Percentiles rank a stretch among this genome's conserved stretches.
These are phyloP conservation scores for Clavispora vitiphila DNA, from an alignment of 805 yeast genomes.

Conservation along the genomic window DNA sequence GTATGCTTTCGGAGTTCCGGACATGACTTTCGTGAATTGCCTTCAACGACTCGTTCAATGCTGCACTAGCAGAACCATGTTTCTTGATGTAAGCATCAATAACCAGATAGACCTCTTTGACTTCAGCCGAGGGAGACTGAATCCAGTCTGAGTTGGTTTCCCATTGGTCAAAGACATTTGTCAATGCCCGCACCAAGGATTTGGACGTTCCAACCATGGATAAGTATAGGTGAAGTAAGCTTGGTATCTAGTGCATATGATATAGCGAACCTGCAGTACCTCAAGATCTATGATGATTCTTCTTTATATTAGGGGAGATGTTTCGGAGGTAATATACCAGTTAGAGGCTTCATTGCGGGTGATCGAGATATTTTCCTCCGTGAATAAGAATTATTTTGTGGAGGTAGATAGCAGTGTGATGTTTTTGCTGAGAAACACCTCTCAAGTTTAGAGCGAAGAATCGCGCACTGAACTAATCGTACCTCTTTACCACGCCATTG, in stretches of 20 bases:
- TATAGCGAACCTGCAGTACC: not conserved
- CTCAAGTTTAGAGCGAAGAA: not conserved
- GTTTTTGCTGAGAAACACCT: too few species aligned
- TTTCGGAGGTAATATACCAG: too few species aligned
- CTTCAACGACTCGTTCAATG: constrained; percentile 33
- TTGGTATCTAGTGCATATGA: not conserved
- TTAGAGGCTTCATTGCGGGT: too few species aligned
- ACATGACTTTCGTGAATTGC: constrained; percentile 28
- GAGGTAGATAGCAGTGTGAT: too few species aligned
- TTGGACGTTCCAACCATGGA: constrained; percentile 14
- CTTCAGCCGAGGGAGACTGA: constrained; percentile 4
- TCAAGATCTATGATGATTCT: too few species aligned
- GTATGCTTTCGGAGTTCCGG: constrained; percentile 20
- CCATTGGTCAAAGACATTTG: constrained; percentile 10
- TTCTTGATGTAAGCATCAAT: constrained; percentile 16
- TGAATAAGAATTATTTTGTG: too few species aligned
- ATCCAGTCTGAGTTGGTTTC: constrained; percentile 9
- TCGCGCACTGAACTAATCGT: too few species aligned
- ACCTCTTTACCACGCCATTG: too few species aligned
- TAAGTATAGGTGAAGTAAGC: too few species aligned
- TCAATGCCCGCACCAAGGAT: constrained; percentile 11
- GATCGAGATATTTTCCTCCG: too few species aligned
- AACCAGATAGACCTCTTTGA: constrained; percentile 9
- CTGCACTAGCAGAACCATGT: constrained; percentile 29
- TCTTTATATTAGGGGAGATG: too few species aligned